phyloP scores from a whole-genome alignment of 495 filamentous ascomycete species.

The Podospora tetraspora region DNA sequence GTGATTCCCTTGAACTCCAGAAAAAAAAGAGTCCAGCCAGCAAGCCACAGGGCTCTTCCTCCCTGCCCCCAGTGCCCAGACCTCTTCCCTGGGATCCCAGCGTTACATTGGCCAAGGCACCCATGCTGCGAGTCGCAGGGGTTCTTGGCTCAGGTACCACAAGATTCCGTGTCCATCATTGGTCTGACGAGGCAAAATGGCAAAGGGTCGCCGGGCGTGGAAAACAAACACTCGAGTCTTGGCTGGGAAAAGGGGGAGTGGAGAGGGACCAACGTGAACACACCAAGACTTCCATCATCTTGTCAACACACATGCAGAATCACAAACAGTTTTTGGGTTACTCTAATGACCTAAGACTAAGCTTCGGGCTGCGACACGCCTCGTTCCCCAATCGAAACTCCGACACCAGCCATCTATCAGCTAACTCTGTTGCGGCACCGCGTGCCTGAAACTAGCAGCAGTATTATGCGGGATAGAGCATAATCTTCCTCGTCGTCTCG shows the following conservation, averaged over 20 bases:
- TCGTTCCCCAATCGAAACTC: neutral
- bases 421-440: conserved; percentile 8
- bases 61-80: too few species aligned
- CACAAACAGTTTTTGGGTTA: conserved; percentile 16
- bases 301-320: neutral
- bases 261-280: neutral
- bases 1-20: neutral
- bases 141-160: neutral
- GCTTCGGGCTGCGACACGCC: conserved; percentile 21
- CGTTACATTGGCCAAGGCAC: neutral
- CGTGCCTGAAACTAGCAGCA: conserved; percentile 16
- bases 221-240: neutral
- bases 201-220: neutral
- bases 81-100: too few species aligned
- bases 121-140: neutral
- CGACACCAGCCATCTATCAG: conserved; percentile 4
- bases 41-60: neutral
- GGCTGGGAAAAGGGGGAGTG: neutral
- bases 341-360: conserved; percentile 28
- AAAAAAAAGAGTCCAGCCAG: neutral
- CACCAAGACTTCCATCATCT: neutral
- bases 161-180: neutral
- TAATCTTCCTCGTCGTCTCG: conserved; percentile 7
- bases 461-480: conserved; percentile 11
- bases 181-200: neutral